Conservation (phyloP, 345 rosid genomes). For the Carallia brachiata region DNA sequence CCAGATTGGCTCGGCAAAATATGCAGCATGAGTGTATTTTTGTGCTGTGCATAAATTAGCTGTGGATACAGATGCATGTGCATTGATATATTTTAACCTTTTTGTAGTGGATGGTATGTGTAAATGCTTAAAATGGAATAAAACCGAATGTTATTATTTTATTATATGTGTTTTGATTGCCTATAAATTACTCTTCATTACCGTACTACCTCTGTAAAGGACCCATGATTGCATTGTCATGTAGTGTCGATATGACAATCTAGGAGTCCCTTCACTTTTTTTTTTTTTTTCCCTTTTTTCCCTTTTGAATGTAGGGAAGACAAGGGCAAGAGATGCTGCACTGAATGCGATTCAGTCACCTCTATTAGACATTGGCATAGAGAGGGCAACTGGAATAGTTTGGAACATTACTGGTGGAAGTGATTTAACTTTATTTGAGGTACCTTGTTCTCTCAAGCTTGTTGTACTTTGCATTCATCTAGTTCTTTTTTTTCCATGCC, state of each 20-base stretch:
- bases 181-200: not conserved
- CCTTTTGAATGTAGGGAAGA: slow-evolving; percentile 53
- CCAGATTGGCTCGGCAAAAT: no score
- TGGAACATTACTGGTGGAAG: slow-evolving; percentile 99
- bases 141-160: no score
- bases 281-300: slow-evolving; percentile 2
- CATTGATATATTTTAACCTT: no score
- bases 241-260: not conserved
- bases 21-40: no score
- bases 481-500: not conserved
- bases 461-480: not conserved
- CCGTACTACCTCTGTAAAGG: not conserved
- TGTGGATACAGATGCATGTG: not conserved
- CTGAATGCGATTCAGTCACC: slow-evolving; percentile 97
- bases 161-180: not conserved
- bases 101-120: no score
- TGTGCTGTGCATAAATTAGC: not conserved
- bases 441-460: slow-evolving; percentile 15
- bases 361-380: slow-evolving; percentile 90
- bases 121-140: no score
- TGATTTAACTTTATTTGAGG: slow-evolving; percentile 91
- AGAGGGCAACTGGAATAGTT: slow-evolving; percentile 97
- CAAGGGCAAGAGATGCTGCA: slow-evolving; percentile 99
- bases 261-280: not conserved
- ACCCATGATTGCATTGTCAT: slow-evolving; percentile 4